These are phyloP conservation scores for Amanita thiersii DNA, from an alignment of 768 basidiomycete genomes.

Conservation along the genomic window DNA sequence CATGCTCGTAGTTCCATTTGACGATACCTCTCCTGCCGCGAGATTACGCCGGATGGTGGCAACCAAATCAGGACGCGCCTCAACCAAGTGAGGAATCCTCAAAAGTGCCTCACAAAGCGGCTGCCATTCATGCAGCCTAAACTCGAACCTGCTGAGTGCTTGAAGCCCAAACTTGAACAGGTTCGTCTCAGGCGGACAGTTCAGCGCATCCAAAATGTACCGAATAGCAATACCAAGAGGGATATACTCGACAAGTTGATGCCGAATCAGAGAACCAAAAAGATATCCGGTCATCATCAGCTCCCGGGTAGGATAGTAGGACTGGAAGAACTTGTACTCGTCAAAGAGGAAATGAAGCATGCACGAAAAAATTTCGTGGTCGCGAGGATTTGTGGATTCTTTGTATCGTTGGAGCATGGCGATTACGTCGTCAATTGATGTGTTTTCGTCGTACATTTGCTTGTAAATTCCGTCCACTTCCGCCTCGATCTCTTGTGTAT, in stretches of 20 bases:
- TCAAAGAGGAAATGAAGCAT: slow-evolving; percentile 99
- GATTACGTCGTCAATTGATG: slow-evolving; percentile 92
- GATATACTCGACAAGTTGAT: slow-evolving; percentile 87
- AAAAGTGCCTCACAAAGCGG: slow-evolving; percentile 86
- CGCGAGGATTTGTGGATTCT: slow-evolving; percentile 70
- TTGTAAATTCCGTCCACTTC: slow-evolving; percentile 96
- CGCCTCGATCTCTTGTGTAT: slow-evolving; percentile 80
- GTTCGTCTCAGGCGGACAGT: slow-evolving; percentile 85
- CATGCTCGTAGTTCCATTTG: slow-evolving; percentile 31
- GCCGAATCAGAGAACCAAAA: slow-evolving; percentile 93
- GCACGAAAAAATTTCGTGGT: slow-evolving; percentile 98
- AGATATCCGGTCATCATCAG: slow-evolving; percentile 93
- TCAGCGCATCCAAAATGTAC: slow-evolving; percentile 90
- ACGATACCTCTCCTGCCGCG: slow-evolving; percentile 36
- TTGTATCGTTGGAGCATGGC: slow-evolving; percentile 81
- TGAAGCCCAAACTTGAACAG: slow-evolving; percentile 94
- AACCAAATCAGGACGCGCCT: slow-evolving; percentile 77
- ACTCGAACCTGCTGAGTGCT: slow-evolving; percentile 83
- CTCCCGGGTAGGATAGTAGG: slow-evolving; percentile 90
- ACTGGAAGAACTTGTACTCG: slow-evolving; percentile 99
- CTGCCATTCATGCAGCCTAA: slow-evolving; percentile 84
- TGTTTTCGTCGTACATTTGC: slow-evolving; percentile 95
- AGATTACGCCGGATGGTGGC: slow-evolving; percentile 66
- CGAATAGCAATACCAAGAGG: slow-evolving; percentile 95
- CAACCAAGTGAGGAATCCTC: slow-evolving; percentile 78